Base-by-base conservation (phyloP, 306 rosid species). In the Prunus armeniaca region DNA sequence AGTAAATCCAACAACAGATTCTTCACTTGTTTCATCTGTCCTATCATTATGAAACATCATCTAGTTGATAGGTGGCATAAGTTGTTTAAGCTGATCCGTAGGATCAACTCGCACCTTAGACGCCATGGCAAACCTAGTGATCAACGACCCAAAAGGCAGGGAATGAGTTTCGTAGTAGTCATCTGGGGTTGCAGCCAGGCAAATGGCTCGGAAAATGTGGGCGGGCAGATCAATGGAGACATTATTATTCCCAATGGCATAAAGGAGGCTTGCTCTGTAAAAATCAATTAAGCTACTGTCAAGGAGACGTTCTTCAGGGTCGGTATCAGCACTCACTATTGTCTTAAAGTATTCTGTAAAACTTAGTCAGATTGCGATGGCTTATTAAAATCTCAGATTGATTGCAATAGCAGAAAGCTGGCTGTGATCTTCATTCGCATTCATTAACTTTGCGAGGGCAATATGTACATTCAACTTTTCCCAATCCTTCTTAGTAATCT, bases 401-500 rank as follows among this genome's bases (percentile, higher is more conserved):
- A 5, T 34, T 30, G 0, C 34, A 30, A 0, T 4, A 30, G 34
- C 34, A 30, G 34, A 30, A 30, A 30, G 6, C 0, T 30, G 34
- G 34, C 34, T 30, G 6, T 30, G 34, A 30, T 30, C 34, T 30
- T 30, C 6, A 30, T 30, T 30, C 4, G 6, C 34, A 30, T 30
- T 30, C 34, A 30, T 4, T 30, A 30, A 30, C 34, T 30, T 30
- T 4, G 34, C 34, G 6, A 30, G 34, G 34, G 34, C 34, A n/a
- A n/a, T n/a, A n/a, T 95, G 92, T 7, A 92, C 46, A 47, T 90
- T 93, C 84, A 95, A 79, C 50, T 88, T 89, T 17, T 82, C 82
- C 99, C 99, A 95, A 51, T 95, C 97, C 74, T 88, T 89, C 75
- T 89, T 87, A 0, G 73, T 67, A 83, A 95, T 92, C 82, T 83